Percentiles rank a stretch among this genome's conserved stretches.
phyloP scores from a whole-genome alignment of 2,329 filamentous ascomycete genomes.

The Apiospora arundinis region DNA sequence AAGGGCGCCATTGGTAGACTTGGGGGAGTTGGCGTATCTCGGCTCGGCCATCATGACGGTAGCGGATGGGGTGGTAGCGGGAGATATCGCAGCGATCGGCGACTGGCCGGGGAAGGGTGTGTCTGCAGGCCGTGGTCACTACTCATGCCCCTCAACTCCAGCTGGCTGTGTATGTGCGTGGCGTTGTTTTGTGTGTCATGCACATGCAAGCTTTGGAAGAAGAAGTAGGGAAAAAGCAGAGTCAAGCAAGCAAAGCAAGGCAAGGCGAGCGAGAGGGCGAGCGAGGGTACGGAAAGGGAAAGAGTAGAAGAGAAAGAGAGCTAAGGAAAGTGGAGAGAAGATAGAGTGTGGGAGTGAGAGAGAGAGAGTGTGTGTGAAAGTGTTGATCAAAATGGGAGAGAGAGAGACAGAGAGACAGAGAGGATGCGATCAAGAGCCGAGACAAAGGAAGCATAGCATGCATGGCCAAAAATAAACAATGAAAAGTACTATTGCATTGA shows the following conservation, averaged over 20 bases:
- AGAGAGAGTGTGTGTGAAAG: not conserved
- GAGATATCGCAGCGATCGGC: conserved; percentile 6
- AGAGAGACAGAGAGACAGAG: not conserved
- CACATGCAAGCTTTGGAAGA: not conserved
- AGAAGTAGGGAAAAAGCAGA: not conserved
- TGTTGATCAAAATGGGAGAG: too few relatives aligned
- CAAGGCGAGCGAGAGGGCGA: not conserved
- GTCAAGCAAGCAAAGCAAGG: not conserved
- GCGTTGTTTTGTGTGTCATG: not conserved
- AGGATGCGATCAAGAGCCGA: not conserved
- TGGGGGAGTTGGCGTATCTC: conserved; percentile 25
- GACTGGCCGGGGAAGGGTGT: not conserved
- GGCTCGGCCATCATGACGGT: conserved; percentile 21
- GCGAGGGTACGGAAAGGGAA: not conserved
- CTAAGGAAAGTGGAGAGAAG: conserved; percentile 6
- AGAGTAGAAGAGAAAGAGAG: not conserved
- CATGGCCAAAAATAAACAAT: not conserved
- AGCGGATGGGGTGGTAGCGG: not conserved
- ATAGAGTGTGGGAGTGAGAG: not conserved
- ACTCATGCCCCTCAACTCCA: conserved; percentile 16
- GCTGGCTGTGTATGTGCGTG: not conserved
- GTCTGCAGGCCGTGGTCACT: conserved; percentile 10
- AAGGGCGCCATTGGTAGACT: conserved; percentile 22
- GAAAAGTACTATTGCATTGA: conserved; percentile 15
- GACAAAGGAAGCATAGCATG: conserved; percentile 4